Percentiles rank a stretch among this genome's conserved stretches.
phyloP scores from a whole-genome alignment of 257 asterid genomes.

The Solanum clarkiae region DNA sequence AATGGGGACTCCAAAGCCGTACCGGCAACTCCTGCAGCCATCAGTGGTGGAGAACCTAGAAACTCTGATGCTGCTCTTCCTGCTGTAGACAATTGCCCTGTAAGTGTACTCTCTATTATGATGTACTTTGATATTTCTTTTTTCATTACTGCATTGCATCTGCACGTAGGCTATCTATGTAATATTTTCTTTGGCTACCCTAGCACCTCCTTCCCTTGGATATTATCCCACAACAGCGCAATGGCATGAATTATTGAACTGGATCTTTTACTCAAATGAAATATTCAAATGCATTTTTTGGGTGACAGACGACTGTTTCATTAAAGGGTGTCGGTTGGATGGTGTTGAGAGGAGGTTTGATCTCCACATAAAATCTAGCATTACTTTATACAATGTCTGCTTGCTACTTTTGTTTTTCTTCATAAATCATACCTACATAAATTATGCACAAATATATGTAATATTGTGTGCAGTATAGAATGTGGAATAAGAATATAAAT shows the following conservation, averaged over 20 bases:
- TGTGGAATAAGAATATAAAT: background rate
- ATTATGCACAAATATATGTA: background rate
- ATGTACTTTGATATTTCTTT: background rate
- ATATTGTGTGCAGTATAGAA: background rate
- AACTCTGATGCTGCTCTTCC: conserved; percentile 39
- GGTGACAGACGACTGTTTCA: background rate
- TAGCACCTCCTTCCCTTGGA: background rate
- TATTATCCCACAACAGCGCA: background rate
- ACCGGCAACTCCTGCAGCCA: conserved; percentile 13
- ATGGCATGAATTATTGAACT: background rate
- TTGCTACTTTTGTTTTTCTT: background rate
- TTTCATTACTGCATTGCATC: background rate
- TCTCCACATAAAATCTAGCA: background rate
- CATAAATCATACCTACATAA: background rate
- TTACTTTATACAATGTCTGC: background rate
- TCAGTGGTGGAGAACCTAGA: conserved; percentile 13
- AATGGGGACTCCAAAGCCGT: conserved; percentile 20
- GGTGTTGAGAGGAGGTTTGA: background rate
- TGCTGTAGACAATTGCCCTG: conserved; percentile 29
- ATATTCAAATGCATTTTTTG: background rate
- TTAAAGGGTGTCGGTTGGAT: background rate
- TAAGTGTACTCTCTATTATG: background rate
- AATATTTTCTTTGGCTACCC: background rate
- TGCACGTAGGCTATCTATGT: background rate
- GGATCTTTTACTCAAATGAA: background rate